Percentiles rank a stretch among this genome's conserved stretches.
phyloP scores from a whole-genome alignment of 805 yeast species.

The Candida berthetii region DNA sequence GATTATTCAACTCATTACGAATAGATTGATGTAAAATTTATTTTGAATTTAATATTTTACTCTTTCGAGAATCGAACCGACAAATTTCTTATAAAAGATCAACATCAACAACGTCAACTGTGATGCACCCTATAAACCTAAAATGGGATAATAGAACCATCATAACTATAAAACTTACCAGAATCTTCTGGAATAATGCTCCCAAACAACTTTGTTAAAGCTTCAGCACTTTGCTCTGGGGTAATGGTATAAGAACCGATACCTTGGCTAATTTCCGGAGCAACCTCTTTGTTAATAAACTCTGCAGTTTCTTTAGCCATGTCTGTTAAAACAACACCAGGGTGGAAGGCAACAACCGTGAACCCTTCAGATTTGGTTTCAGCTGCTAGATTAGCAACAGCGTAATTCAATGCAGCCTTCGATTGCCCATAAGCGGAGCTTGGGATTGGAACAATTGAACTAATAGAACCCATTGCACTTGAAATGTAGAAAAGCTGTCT shows the following conservation, averaged over 20 bases:
- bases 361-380: constrained; percentile 22
- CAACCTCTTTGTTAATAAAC: too few species aligned
- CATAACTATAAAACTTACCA: not conserved
- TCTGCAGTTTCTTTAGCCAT: constrained; percentile 13
- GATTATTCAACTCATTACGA: too few species aligned
- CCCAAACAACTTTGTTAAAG: not conserved
- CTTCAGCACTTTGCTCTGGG: not conserved
- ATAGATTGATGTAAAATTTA: too few species aligned
- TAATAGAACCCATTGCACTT: constrained; percentile 18
- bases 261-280: not conserved
- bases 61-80: too few species aligned
- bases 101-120: too few species aligned
- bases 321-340: constrained; percentile 35
- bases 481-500: constrained; percentile 22
- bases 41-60: too few species aligned
- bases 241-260: too few species aligned
- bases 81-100: too few species aligned
- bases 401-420: constrained; percentile 30
- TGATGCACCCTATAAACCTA: too few species aligned
- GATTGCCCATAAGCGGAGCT: constrained; percentile 25
- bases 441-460: constrained; percentile 7
- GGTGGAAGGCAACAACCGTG: constrained; percentile 27
- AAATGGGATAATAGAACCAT: not conserved
- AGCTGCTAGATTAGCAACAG: constrained; percentile 18
- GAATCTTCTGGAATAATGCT: not conserved